Evolutionary conservation across 495 filamentous ascomycete species (phyloP).

Genomic region (Trichocladium uniseriatum): DNA sequence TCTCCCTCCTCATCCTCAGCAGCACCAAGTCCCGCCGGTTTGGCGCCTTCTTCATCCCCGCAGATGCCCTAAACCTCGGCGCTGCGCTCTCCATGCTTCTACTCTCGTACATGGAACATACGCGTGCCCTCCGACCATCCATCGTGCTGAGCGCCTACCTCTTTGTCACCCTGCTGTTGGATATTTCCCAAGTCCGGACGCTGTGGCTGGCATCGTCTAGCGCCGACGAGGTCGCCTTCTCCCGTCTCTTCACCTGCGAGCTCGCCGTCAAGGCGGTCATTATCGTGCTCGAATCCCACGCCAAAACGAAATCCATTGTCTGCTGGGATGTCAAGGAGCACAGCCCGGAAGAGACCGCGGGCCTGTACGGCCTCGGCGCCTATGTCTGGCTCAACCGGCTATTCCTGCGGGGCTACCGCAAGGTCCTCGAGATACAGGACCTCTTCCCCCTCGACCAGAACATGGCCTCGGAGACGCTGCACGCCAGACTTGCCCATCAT

Average conservation of each 20-base stretch:
- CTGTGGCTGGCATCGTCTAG: slow-evolving; percentile 44
- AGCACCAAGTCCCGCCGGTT: background rate
- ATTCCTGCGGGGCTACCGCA: slow-evolving; percentile 15
- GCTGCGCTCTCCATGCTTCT: slow-evolving; percentile 26
- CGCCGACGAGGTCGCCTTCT: slow-evolving; percentile 21
- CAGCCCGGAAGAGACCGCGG: slow-evolving; percentile 52
- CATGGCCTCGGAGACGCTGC: slow-evolving; percentile 20
- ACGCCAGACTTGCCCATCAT: background rate
- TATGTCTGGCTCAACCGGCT: slow-evolving; percentile 21
- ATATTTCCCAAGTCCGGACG: slow-evolving; percentile 46
- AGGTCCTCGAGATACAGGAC: slow-evolving; percentile 14
- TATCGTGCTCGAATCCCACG: slow-evolving; percentile 43
- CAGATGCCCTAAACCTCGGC: slow-evolving; percentile 24
- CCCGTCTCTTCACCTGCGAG: slow-evolving; percentile 38
- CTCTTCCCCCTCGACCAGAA: slow-evolving; percentile 20
- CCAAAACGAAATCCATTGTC: slow-evolving; percentile 39
- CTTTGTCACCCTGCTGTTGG: slow-evolving; percentile 50
- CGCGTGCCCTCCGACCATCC: slow-evolving; percentile 46
- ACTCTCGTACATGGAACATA: slow-evolving; percentile 51
- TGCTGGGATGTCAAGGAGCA: slow-evolving; percentile 17
- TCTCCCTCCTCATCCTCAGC: background rate
- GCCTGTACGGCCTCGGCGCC: slow-evolving; percentile 23
- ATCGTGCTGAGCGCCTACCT: slow-evolving; percentile 52
- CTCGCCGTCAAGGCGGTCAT: slow-evolving; percentile 42
- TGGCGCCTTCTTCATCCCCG: slow-evolving; percentile 4